These are phyloP conservation scores for Pigoraptor vietnamica DNA, from an alignment of 78 protist genomes.

Conservation along the genomic window DNA sequence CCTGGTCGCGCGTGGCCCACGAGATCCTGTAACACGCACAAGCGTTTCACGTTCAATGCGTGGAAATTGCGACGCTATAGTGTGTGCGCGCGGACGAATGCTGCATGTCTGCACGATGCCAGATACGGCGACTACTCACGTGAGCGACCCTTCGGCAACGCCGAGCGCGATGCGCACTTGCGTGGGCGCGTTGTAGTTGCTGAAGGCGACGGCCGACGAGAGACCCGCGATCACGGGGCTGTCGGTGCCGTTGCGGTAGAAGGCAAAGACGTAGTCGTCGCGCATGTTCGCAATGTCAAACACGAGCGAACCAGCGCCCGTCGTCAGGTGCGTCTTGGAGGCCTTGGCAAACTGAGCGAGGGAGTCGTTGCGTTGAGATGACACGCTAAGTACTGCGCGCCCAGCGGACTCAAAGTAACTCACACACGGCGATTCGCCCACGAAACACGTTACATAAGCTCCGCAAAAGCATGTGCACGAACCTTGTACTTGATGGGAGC, in stretches of 20 bases:
- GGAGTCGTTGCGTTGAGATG: not conserved
- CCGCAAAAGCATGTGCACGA: no score
- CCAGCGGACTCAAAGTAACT: no score
- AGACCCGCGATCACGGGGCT: not conserved
- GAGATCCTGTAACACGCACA: not conserved
- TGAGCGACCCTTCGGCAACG: not conserved
- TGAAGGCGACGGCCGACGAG: not conserved
- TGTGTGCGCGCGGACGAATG: no score
- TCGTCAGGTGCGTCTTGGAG: not conserved
- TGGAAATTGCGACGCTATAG: no score
- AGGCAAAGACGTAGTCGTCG: not conserved
- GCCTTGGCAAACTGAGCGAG: not conserved
- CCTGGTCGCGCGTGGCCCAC: not conserved
- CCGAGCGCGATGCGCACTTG: not conserved
- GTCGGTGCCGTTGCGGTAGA: not conserved
- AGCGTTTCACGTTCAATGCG: not conserved
- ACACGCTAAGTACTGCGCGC: not conserved
- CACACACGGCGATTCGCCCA: not conserved
- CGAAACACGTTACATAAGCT: no score
- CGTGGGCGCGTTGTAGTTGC: not conserved
- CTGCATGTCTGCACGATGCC: no score
- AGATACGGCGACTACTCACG: not conserved
- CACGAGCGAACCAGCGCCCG: not conserved
- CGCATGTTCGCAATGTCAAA: not conserved
- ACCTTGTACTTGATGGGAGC: constrained; percentile 1